Evolutionary conservation across 768 basidiomycete genomes (phyloP).

Genomic region (Boletus subparvulus): DNA sequence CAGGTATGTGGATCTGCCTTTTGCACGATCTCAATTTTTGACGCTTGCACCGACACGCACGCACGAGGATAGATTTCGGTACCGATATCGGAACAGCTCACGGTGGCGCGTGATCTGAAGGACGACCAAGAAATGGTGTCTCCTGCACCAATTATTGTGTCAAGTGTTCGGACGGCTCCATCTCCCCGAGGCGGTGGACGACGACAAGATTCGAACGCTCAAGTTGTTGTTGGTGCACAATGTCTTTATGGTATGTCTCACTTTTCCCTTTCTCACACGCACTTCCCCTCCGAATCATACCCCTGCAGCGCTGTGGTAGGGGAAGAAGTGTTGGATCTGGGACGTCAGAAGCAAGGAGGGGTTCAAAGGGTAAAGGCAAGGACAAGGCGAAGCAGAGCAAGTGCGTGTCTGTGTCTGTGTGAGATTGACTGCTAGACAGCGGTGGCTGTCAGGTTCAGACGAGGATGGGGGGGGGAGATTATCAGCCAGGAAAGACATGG

Average conservation of each 20-base stretch:
- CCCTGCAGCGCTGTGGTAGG: slow-evolving; percentile 45
- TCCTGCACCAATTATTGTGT: slow-evolving; percentile 68
- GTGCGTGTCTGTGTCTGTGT: slow-evolving; percentile 31
- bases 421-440: slow-evolving; percentile 42
- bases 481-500: too few relatives aligned
- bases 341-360: slow-evolving; percentile 25
- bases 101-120: slow-evolving; percentile 59
- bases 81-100: slow-evolving; percentile 60
- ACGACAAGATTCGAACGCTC: slow-evolving; percentile 61
- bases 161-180: slow-evolving; percentile 62
- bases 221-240: slow-evolving; percentile 61
- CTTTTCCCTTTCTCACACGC: too few relatives aligned
- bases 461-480: slow-evolving; percentile 47
- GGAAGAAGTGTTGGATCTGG: slow-evolving; percentile 34
- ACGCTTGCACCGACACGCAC: background rate
- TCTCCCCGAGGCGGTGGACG: slow-evolving; percentile 69
- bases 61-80: slow-evolving; percentile 87
- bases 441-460: slow-evolving; percentile 53
- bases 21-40: background rate
- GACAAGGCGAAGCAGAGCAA: slow-evolving; percentile 39
- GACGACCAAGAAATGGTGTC: slow-evolving; percentile 74
- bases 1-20: slow-evolving; percentile 29
- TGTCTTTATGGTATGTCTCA: slow-evolving; percentile 13
- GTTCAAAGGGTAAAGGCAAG: slow-evolving; percentile 27
- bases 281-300: too few relatives aligned